Base-by-base conservation (phyloP, 73 alveolate species). In the Tetrahymena malaccensis region DNA sequence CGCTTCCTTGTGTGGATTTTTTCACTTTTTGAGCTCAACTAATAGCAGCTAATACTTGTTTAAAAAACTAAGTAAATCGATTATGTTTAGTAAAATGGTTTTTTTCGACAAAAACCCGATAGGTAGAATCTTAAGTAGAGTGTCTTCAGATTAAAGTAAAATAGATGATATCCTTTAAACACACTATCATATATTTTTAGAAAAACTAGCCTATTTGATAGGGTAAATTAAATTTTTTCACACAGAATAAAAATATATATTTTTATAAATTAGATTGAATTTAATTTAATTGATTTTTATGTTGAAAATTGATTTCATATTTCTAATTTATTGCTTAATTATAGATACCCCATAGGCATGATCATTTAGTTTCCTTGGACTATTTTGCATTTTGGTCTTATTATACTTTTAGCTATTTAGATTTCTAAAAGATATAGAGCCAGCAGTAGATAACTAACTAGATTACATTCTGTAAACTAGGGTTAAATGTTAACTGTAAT, bases 31-130 rank as follows among this genome's bases (percentile, higher is more conserved):
- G 31, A 70, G 89, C 37, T 27, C 89, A 3, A 70, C 5, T 33
- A 70, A 70, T 19, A 70, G 89, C 89, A 70, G 89, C 37, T 27
- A 31, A 11, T 70, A 70, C 89, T 27, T 70, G 31, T 70, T 70
- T 70, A 31, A 70, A 11, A 70, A 0, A 25, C 37, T 70, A 3
- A 70, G 25, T 22, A 70, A 70, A 27, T 70, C 43, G 4, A 70
- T 70, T 31, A n/a, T 70, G 4, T 70, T 70, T 31, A 70, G 89
- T n/a, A 70, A 31, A n/a, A 70, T 70, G 89, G 37, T 95, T 43
- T 98, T 96, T 97, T 98, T 96, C 97, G 99, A 98, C 94, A 96
- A 95, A 15, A 98, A 98, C 58, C 99, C 99, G 12, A 95, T 97
- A 9, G 99, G 99, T 5, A 96, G 97, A 94, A 98, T 98, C 25